A percentile compares a stretch with the other conserved stretches of the same genome.
Conservation (phyloP, 352 stramenopile genomes). For the Phytophthora vignae region DNA sequence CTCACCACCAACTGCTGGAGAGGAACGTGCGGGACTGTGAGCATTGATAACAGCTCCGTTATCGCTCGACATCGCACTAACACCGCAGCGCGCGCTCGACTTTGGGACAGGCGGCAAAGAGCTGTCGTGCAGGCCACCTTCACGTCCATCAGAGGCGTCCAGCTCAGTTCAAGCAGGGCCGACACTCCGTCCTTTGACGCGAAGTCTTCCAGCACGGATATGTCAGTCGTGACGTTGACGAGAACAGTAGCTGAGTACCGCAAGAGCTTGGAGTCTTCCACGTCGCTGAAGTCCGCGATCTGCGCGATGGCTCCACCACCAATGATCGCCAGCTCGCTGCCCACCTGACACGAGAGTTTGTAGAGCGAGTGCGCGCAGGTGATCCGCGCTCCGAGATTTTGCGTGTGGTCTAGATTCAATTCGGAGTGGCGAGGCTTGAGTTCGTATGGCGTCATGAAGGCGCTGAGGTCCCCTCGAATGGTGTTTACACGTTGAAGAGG, state of each 20-base stretch:
- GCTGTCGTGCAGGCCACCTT: constrained; percentile 76
- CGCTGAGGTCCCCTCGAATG: constrained; percentile 48
- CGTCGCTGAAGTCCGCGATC: constrained; percentile 76
- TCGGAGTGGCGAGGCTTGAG: constrained; percentile 10
- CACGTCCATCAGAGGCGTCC: constrained; percentile 67
- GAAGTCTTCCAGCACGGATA: constrained; percentile 54
- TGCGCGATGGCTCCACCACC: constrained; percentile 66
- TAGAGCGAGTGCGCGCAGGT: constrained; percentile 82
- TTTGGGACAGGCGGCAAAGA: constrained; percentile 65
- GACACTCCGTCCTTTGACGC: constrained; percentile 59
- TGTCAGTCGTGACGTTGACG: constrained; percentile 68
- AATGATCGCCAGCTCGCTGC: constrained; percentile 69
- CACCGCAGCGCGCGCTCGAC: constrained; percentile 38
- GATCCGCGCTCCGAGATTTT: constrained; percentile 66
- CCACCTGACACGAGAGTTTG: constrained; percentile 76
- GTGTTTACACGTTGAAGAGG: constrained; percentile 42
- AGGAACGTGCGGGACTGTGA: constrained; percentile 58
- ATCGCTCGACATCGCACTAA: constrained; percentile 52
- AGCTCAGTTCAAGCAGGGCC: constrained; percentile 74
- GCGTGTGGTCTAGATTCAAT: constrained; percentile 5
- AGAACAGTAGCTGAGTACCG: constrained; percentile 71
- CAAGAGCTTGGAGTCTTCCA: constrained; percentile 62
- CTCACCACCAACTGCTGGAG: constrained; percentile 72
- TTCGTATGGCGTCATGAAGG: constrained; percentile 33
- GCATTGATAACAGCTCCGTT: constrained; percentile 78